These are phyloP conservation scores for Mariannaea elegans DNA, from an alignment of 2,329 filamentous ascomycete species.

Conservation along the genomic window DNA sequence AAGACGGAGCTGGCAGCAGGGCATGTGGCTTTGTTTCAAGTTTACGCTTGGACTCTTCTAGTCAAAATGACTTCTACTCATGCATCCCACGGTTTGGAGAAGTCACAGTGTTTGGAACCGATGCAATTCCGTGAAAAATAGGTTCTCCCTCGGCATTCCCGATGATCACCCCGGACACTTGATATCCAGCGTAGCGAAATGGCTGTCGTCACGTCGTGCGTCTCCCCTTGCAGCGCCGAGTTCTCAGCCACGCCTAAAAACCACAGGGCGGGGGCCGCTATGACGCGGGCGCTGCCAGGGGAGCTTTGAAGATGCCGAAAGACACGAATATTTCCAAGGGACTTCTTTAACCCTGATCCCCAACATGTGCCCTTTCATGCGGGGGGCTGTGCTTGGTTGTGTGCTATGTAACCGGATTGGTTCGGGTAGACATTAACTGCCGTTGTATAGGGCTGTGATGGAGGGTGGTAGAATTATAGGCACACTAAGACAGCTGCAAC, in stretches of 20 bases:
- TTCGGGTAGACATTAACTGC: background rate
- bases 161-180: background rate
- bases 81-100: too few relatives aligned
- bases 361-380: slow-evolving; percentile 3
- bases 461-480: slow-evolving; percentile 3
- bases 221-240: slow-evolving; percentile 11
- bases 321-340: too few relatives aligned
- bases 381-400: slow-evolving; percentile 5
- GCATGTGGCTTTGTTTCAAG: slow-evolving; percentile 17
- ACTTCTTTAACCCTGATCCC: background rate
- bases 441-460: slow-evolving; percentile 15
- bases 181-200: too few relatives aligned
- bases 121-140: slow-evolving; percentile 1
- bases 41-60: too few relatives aligned
- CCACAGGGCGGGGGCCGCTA: slow-evolving; percentile 14
- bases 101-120: background rate
- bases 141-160: slow-evolving; percentile 10
- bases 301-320: background rate
- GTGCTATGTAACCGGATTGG: background rate
- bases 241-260: slow-evolving; percentile 6
- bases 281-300: slow-evolving; percentile 9
- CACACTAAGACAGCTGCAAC: too few relatives aligned
- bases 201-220: slow-evolving; percentile 18
- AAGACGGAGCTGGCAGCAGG: slow-evolving; percentile 1
- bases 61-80: too few relatives aligned